Evolutionary conservation across 352 stramenopile genomes (phyloP), one percentile per base, ranked within the genome.

Genomic region (Phytopythium aichiense): DNA sequence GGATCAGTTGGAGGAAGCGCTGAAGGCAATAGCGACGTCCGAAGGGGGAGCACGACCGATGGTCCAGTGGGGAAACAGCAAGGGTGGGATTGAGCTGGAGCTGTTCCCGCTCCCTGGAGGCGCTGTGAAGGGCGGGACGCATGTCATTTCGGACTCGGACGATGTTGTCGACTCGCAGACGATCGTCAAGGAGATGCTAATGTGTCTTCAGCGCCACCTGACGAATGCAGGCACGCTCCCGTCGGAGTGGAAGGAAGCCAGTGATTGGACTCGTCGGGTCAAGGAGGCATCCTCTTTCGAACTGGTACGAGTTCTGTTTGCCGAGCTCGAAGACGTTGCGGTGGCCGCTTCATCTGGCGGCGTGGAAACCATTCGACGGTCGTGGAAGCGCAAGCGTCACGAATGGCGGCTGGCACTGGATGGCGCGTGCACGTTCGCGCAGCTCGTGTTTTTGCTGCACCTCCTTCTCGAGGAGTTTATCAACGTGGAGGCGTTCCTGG

Each of bases 401-500:
- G 81, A 91, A 51, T 92, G 82, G 85, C 68, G 76, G n/a, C 64
- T 89, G 31, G 80, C 73, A 30, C 56, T 91, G 1, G 77, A 89
- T 31, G 82, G 79, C 12, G 79, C 69, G 40, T 75, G 74, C 56
- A 94, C 83, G n/a, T 85, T 85, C 30, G 74, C 83, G 18, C 85
- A 94, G 64, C 28, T 91, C 13, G 76, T 89, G 20, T 83, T 94
- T 55, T 56, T 94, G 38, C 64, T 94, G 37, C 75, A 90, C 59
- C 67, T 89, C 37, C 74, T 92, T 31, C 66, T 94, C 15, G 79
- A 87, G 50, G 81, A 94, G 65, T 89, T 88, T 52, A 77, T 94
- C 56, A 82, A 91, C 54, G 73, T 90, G 22, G 82, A 92, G 60
- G 81, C 81, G 20, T 92, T 92, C 56, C 79, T 91, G 73, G 86